A percentile compares a stretch with the other conserved stretches of the same genome.
Evolutionary conservation across 495 filamentous ascomycete genomes (phyloP).

Genomic region (Penicillium pulvis): DNA sequence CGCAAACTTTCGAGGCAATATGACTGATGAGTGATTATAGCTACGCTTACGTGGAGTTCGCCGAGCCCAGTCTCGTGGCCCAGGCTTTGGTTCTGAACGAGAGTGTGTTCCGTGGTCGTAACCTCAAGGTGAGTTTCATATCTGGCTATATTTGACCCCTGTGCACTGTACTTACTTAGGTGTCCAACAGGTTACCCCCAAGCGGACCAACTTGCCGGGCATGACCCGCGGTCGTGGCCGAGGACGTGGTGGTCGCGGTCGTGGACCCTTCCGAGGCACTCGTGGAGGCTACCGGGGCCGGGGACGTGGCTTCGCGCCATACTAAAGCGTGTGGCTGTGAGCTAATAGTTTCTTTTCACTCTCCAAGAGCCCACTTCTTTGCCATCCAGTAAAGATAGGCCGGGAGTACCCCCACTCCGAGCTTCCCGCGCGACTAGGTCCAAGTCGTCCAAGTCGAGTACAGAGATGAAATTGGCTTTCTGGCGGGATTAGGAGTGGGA

Average conservation of each 20-base stretch:
- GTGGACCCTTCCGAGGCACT: conserved; percentile 37
- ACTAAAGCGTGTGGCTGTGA: conserved; percentile 48
- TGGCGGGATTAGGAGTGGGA: background rate
- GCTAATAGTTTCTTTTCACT: conserved; percentile 8
- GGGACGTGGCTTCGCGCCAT: conserved; percentile 76
- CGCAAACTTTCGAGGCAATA: background rate
- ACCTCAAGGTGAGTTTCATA: conserved; percentile 72
- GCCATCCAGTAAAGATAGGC: background rate
- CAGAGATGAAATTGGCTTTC: background rate
- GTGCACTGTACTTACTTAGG: background rate
- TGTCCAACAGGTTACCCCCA: conserved; percentile 77
- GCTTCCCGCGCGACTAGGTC: background rate
- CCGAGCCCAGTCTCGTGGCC: conserved; percentile 89
- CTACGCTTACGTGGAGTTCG: conserved; percentile 99
- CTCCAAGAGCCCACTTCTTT: background rate
- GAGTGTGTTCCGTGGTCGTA: conserved; percentile 91
- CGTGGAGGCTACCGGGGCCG: conserved; percentile 59
- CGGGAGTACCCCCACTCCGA: background rate
- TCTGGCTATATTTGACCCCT: background rate
- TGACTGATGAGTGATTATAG: conserved; percentile 48
- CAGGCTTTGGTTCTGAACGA: conserved; percentile 95
- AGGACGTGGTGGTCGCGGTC: conserved; percentile 63
- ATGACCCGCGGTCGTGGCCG: conserved; percentile 83
- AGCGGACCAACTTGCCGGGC: conserved; percentile 95
- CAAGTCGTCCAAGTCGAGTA: background rate